Evolutionary conservation across 352 stramenopile species (phyloP).

Genomic region (Phytophthora chlamydospora): DNA sequence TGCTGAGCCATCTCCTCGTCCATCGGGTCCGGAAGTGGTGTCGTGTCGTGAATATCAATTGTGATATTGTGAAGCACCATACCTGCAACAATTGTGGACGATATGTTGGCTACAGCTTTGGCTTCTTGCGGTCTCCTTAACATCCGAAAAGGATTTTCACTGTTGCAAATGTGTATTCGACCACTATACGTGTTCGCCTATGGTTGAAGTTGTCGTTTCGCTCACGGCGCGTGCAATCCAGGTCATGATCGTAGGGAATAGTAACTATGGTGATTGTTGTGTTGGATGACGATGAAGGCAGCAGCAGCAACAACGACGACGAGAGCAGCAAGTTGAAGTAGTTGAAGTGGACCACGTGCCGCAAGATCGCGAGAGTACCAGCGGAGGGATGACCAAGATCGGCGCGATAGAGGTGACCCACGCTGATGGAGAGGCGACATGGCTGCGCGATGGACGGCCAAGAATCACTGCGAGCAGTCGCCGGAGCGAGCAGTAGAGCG

Average conservation of each 20-base stretch:
- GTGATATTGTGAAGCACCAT: conserved; percentile 5
- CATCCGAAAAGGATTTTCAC: conserved; percentile 4
- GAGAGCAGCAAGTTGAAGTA: no score
- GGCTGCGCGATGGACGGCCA: no score
- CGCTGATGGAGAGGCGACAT: no score
- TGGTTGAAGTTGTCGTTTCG: conserved; percentile 7
- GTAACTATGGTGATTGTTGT: no score
- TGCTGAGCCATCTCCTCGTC: neutral
- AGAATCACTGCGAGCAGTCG: no score
- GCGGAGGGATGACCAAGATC: no score
- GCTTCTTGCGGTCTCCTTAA: conserved; percentile 6
- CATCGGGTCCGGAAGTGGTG: neutral
- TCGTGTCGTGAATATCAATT: neutral
- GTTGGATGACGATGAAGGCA: no score
- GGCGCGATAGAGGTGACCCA: no score
- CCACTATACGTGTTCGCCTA: conserved; percentile 1
- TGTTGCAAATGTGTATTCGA: conserved; percentile 1
- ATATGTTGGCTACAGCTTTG: neutral
- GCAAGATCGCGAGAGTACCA: no score
- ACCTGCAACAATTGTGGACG: conserved; percentile 2
- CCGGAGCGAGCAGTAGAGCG: no score
- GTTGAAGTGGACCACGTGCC: no score
- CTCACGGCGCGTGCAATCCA: neutral
- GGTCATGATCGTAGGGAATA: neutral
- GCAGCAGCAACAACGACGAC: no score